Percentiles rank a stretch among this genome's conserved stretches.
Conservation (phyloP, 257 asterid species). For the Euphrasia confusa region DNA sequence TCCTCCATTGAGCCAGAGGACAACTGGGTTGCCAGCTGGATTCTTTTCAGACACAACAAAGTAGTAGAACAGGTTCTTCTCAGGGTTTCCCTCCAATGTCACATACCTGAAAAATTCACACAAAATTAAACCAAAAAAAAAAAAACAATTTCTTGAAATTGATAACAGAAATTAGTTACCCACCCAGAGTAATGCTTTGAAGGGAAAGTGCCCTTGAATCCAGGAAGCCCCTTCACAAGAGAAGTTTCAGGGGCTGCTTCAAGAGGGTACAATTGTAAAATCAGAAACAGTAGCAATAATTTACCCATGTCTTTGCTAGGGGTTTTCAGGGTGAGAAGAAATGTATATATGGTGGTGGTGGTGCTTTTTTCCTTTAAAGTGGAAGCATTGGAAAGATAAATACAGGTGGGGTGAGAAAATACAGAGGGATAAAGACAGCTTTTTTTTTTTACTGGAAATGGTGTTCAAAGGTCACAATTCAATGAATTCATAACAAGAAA, state of each 20-base stretch:
- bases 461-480: background rate
- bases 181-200: slow-evolving; percentile 64
- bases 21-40: slow-evolving; percentile 47
- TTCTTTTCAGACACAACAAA: slow-evolving; percentile 49
- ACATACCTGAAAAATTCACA: slow-evolving; percentile 35
- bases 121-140: background rate
- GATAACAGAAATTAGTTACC: slow-evolving; percentile 24
- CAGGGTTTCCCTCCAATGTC: slow-evolving; percentile 27
- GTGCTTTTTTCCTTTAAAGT: slow-evolving; percentile 2
- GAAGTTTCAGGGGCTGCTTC: slow-evolving; percentile 33
- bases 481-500: background rate
- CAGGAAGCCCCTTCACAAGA: slow-evolving; percentile 40
- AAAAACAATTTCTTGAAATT: background rate
- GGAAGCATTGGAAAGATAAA: slow-evolving; percentile 15
- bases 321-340: slow-evolving; percentile 12
- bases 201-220: slow-evolving; percentile 52
- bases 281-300: slow-evolving; percentile 9
- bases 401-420: slow-evolving; percentile 4
- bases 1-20: slow-evolving; percentile 65
- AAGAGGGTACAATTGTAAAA: slow-evolving; percentile 22
- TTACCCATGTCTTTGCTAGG: slow-evolving; percentile 24
- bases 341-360: background rate
- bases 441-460: slow-evolving; percentile 1
- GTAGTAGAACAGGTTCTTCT: slow-evolving; percentile 53
- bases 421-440: slow-evolving; percentile 14